Evolutionary conservation across 192 early-diverging fungal species (phyloP).

Genomic region (Coemansia sp.): DNA sequence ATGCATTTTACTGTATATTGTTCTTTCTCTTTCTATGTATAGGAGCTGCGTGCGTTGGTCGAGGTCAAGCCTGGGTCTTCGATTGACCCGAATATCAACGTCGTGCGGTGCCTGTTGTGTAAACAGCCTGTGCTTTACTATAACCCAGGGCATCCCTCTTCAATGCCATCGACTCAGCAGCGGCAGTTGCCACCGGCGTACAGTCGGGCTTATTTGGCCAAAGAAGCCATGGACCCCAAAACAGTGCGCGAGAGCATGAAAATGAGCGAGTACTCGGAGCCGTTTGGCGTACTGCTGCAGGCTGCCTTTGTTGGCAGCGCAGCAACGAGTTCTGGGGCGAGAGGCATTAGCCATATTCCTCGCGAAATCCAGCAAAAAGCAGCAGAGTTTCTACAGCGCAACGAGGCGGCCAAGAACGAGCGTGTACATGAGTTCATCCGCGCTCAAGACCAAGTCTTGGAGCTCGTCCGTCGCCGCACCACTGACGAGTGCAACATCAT

Average conservation of each 20-base stretch:
- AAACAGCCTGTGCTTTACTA: constrained; percentile 39
- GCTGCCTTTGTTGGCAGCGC: constrained; percentile 2
- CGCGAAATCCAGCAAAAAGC: constrained; percentile 41
- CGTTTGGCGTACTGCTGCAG: constrained; percentile 41
- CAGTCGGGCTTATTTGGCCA: constrained; percentile 26
- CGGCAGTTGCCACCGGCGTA: constrained; percentile 24
- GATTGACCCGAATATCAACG: constrained; percentile 50
- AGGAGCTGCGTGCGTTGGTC: constrained; percentile 35
- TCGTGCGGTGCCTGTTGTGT: constrained; percentile 49
- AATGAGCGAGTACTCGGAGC: constrained; percentile 39
- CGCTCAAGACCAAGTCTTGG: constrained; percentile 41
- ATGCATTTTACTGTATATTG: neutral
- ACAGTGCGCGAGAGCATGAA: constrained; percentile 17
- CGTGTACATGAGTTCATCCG: constrained; percentile 41
- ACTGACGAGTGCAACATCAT: constrained; percentile 31
- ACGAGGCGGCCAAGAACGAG: constrained; percentile 38
- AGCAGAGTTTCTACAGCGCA: constrained; percentile 30
- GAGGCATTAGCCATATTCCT: constrained; percentile 20
- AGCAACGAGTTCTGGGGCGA: neutral
- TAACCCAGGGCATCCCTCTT: neutral
- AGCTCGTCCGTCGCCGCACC: constrained; percentile 21
- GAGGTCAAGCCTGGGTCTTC: constrained; percentile 50
- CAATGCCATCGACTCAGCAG: constrained; percentile 1
- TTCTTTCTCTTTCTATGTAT: neutral
- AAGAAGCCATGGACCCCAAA: constrained; percentile 19